Conservation (phyloP, 225 moss, liverwort and hornwort genomes). For the Sphagnum tenellum region DNA sequence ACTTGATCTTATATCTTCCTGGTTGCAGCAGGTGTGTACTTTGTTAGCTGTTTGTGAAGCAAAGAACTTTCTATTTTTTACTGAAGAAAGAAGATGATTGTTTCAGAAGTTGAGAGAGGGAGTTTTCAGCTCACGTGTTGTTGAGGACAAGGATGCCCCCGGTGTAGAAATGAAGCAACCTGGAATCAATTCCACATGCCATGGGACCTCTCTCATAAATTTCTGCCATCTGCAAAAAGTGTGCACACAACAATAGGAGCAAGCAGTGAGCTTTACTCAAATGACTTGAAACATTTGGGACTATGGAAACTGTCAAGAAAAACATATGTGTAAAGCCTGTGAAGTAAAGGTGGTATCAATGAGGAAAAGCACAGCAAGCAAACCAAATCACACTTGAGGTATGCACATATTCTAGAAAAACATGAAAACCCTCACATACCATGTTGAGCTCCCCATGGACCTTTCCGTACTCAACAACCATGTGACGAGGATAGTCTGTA, state of each 20-base stretch:
- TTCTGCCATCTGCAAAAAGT: conserved; percentile 71
- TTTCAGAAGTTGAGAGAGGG: neutral
- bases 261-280: neutral
- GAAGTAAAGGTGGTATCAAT: too few relatives aligned
- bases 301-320: too few relatives aligned
- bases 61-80: too few relatives aligned
- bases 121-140: conserved; percentile 31
- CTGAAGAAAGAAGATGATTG: too few relatives aligned
- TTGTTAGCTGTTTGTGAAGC: too few relatives aligned
- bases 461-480: conserved; percentile 62
- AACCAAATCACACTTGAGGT: too few relatives aligned
- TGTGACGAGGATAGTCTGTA: conserved; percentile 47
- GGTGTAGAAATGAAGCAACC: conserved; percentile 49
- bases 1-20: too few relatives aligned
- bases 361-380: too few relatives aligned
- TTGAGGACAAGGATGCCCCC: conserved; percentile 52
- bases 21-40: too few relatives aligned
- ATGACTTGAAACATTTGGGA: neutral
- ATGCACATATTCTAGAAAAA: too few relatives aligned
- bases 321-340: too few relatives aligned
- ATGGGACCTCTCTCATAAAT: conserved; percentile 84
- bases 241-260: too few relatives aligned
- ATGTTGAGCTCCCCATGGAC: conserved; percentile 60
- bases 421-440: conserved; percentile 15
- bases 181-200: conserved; percentile 60